Evolutionary conservation across 2,329 filamentous ascomycete genomes (phyloP), one percentile per base, ranked within the genome.

Genomic region (Atkinsonella texensis): DNA sequence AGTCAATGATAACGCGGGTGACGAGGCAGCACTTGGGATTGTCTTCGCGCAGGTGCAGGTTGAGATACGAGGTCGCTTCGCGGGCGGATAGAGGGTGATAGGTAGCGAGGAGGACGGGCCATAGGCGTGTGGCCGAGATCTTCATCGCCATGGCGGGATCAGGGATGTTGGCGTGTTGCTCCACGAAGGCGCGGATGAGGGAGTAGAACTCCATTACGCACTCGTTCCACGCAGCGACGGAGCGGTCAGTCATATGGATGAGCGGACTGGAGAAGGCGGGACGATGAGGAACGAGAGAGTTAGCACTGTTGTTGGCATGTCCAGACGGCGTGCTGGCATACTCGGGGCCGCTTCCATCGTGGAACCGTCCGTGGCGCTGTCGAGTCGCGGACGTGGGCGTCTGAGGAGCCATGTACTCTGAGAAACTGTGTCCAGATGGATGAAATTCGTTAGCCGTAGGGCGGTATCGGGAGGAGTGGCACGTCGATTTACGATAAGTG

Each of bases 1-100:
- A 71, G 57, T 72, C 69, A 32, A 72, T 63, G 18, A 71, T 63
- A 53, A 71, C 63, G 7, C 70, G 65, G 2, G 70, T 70, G 15
- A 72, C 66, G n/a, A 72, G 62, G 54, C 69, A 72, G 2, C 65
- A 64, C 58, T 71, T 71, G 47, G 67, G 63, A 51, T 67, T 66
- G 35, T 65, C 62, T 20, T 69, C 65, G 50, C 65, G 65, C 20
- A 72, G 62, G 49, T 72, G 70, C 51, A 63, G 64, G 46, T 70
- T 65, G 18, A 72, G 65, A 48, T 72, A 72, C 3, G 69, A 69
- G 4, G 65, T 56, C 1, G 69, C 68, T 55, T 72, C 69, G 1
- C 57, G 45, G 50, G 67, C 64, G 15, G 63, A 66, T 20, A 72
- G 61, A 7, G 68, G 68, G 35, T 64, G 60, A 52, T 70, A 70